These are phyloP conservation scores for Colletotrichum sp. DNA, from an alignment of 2,329 filamentous ascomycete genomes.

Conservation along the genomic window DNA sequence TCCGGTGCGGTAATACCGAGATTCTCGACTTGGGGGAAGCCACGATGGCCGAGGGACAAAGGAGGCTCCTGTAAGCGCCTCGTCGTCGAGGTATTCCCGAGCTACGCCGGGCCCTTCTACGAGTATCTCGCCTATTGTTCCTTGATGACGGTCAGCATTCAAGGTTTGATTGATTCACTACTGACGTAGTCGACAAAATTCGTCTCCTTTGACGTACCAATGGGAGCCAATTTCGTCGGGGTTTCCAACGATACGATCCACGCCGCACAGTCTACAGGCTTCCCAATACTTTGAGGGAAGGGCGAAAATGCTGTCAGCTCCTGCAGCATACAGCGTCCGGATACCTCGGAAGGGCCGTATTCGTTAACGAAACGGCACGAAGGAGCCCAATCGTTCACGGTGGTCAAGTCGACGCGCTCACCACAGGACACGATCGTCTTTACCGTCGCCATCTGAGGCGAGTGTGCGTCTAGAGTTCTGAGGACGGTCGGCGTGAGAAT, in stretches of 20 bases:
- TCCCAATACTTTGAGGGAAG: not conserved
- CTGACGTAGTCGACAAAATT: not conserved
- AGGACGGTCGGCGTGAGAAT: not conserved
- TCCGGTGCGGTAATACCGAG: not conserved
- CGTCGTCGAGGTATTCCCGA: not conserved
- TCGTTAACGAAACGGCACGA: not conserved
- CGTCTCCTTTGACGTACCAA: not conserved
- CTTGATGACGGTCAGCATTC: not conserved
- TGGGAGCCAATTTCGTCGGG: slow-evolving; percentile 22
- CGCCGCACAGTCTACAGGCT: not conserved
- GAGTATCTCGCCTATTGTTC: not conserved
- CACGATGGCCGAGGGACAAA: not conserved
- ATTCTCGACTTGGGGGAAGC: not conserved
- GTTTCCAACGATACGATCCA: not conserved
- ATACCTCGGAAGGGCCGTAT: not conserved
- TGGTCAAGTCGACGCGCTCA: not conserved
- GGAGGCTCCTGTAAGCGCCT: not conserved
- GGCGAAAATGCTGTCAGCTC: not conserved
- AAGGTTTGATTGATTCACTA: not conserved
- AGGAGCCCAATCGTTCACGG: not conserved
- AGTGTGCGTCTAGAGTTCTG: not conserved
- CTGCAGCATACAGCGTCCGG: not conserved
- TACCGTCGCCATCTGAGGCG: not conserved
- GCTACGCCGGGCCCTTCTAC: not conserved
- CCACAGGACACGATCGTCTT: not conserved